Conservation (phyloP, 306 rosid genomes). For the Ochetophila trinervis region DNA sequence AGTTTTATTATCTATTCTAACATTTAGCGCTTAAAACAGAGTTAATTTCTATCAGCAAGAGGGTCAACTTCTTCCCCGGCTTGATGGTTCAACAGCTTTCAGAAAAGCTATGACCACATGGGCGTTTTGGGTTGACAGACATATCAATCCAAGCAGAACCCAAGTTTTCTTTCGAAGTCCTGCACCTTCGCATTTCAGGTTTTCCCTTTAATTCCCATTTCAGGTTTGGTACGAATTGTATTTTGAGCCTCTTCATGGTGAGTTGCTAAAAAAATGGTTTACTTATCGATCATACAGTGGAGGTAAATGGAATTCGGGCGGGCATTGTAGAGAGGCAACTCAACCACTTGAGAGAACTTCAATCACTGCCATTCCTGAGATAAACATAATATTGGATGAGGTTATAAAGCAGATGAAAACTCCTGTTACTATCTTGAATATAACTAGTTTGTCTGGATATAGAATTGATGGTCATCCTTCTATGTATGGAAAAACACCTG, state of each 20-base stretch:
- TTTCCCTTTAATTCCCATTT: constrained; percentile 10
- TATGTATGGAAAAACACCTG: constrained; percentile 50
- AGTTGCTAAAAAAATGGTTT: constrained; percentile 11
- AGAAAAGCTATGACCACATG: constrained; percentile 73
- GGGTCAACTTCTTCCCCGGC: constrained; percentile 65
- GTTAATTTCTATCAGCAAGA: constrained; percentile 85
- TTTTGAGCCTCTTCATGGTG: not conserved
- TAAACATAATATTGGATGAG: constrained; percentile 52
- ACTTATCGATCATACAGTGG: constrained; percentile 49
- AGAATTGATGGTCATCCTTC: constrained; percentile 90
- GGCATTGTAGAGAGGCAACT: constrained; percentile 74
- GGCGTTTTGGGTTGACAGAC: constrained; percentile 81
- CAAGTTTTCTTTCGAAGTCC: constrained; percentile 80
- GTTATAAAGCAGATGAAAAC: constrained; percentile 69
- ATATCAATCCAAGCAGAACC: constrained; percentile 57
- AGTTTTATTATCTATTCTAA: constrained; percentile 5
- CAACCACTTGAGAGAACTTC: constrained; percentile 50
- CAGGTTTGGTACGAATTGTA: not conserved
- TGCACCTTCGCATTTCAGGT: constrained; percentile 98
- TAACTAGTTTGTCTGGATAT: constrained; percentile 66
- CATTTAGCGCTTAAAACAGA: constrained; percentile 43
- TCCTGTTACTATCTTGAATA: constrained; percentile 64
- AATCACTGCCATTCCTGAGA: constrained; percentile 38
- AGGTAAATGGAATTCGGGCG: constrained; percentile 92
- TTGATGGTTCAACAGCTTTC: constrained; percentile 67